Evolutionary conservation across 1,139 yeast species (phyloP).

Genomic region (Casaregolazyma lundiana): DNA sequence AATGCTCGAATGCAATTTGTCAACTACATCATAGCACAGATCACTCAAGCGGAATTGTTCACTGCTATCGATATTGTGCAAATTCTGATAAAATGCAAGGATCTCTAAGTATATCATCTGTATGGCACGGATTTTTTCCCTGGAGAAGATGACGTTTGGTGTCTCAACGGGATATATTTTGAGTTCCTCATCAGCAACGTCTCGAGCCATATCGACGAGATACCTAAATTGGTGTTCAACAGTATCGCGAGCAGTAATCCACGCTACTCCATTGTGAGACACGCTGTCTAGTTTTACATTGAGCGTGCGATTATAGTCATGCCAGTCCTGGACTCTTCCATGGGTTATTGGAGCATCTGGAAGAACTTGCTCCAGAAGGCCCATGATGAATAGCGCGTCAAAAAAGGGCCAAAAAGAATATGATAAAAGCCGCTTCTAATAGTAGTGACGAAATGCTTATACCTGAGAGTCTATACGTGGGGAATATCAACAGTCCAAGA

Average conservation of each 20-base stretch:
- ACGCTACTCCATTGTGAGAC: slow-evolving; percentile 39
- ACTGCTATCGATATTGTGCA: slow-evolving; percentile 1
- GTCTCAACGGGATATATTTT: slow-evolving; percentile 15
- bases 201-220: slow-evolving; percentile 38
- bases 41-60: not conserved
- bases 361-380: slow-evolving; percentile 12
- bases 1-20: not conserved
- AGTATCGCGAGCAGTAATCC: slow-evolving; percentile 35
- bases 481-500: too few species aligned
- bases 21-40: slow-evolving; percentile 6
- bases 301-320: slow-evolving; percentile 35
- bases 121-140: slow-evolving; percentile 12
- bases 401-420: not conserved
- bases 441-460: too few species aligned
- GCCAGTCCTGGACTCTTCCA: slow-evolving; percentile 30
- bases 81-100: slow-evolving; percentile 10
- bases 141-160: slow-evolving; percentile 12
- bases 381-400: not conserved
- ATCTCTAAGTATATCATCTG: slow-evolving; percentile 11
- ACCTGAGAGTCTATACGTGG: too few species aligned
- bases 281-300: slow-evolving; percentile 42
- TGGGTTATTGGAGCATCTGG: slow-evolving; percentile 31
- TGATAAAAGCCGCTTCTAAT: not conserved
- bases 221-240: slow-evolving; percentile 24
- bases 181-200: slow-evolving; percentile 34